phyloP scores from a whole-genome alignment of 2,329 filamentous ascomycete genomes.

The Aureobasidium mangrovei region DNA sequence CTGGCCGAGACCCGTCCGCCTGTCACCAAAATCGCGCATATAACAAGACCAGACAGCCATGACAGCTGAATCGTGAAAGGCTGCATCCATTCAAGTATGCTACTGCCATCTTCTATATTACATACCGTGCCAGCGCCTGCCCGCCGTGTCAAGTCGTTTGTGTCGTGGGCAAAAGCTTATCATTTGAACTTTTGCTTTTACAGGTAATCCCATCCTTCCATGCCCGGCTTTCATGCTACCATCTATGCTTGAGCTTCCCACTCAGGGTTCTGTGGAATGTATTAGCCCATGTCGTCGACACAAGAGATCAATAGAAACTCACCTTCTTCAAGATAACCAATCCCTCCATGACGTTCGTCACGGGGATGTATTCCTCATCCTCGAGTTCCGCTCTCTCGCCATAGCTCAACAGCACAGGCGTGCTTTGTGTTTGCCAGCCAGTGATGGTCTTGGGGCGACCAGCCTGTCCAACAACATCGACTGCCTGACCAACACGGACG shows the following conservation, averaged over 20 bases:
- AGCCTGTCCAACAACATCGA: constrained; percentile 95
- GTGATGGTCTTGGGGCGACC: constrained; percentile 98
- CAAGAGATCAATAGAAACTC: constrained; percentile 28
- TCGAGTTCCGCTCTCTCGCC: constrained; percentile 94
- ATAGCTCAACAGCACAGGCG: constrained; percentile 88
- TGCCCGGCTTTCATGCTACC: constrained; percentile 5
- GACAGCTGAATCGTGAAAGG: constrained; percentile 1
- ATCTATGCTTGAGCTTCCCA: constrained; percentile 21
- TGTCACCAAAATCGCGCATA: constrained; percentile 8
- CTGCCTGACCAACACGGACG: constrained; percentile 92
- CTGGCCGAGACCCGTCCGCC: not conserved
- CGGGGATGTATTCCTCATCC: constrained; percentile 90
- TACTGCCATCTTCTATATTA: constrained; percentile 8
- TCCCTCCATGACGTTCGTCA: constrained; percentile 86
- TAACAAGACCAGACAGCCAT: not conserved
- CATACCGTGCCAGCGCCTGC: constrained; percentile 3
- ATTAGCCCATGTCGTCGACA: constrained; percentile 10
- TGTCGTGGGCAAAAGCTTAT: not conserved
- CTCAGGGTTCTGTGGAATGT: constrained; percentile 23
- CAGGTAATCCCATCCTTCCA: not conserved
- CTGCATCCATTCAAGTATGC: constrained; percentile 7
- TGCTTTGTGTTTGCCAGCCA: constrained; percentile 98
- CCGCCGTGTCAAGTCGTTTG: not conserved
- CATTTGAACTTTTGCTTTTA: constrained; percentile 5
- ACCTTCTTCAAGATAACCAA: constrained; percentile 97